Evolutionary conservation across 176 grass and related monocot genomes (phyloP).

Genomic region (Carex pumila): DNA sequence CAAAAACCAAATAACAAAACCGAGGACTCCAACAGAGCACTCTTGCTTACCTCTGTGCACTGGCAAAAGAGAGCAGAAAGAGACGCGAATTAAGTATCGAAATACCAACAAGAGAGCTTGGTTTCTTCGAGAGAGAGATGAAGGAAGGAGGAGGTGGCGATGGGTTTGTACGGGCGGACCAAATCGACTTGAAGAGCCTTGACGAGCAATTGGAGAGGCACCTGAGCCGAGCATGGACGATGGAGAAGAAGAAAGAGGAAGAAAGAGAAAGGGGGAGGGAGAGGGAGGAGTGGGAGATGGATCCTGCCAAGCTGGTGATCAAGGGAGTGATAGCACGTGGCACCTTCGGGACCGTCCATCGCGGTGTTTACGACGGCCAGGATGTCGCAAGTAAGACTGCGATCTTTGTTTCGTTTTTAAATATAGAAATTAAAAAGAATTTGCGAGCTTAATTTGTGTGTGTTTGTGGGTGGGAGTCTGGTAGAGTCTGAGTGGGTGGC

Average conservation of each 20-base stretch:
- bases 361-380: constrained; percentile 95
- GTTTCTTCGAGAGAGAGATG: constrained; percentile 7
- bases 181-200: constrained; percentile 71
- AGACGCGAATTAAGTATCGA: not conserved
- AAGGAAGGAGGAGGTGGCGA: constrained; percentile 22
- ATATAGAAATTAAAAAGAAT: not conserved
- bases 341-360: constrained; percentile 94
- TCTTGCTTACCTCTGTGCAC: not conserved
- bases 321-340: constrained; percentile 90
- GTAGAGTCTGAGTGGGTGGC: not conserved
- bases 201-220: constrained; percentile 95
- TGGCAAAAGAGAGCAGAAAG: not conserved
- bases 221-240: constrained; percentile 65
- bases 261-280: constrained; percentile 21
- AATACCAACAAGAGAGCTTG: not conserved
- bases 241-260: constrained; percentile 90
- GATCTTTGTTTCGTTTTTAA: not conserved
- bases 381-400: constrained; percentile 71
- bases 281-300: constrained; percentile 93
- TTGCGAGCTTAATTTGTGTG: not conserved
- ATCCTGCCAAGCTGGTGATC: constrained; percentile 71
- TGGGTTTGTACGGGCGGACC: constrained; percentile 70
- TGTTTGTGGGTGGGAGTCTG: not conserved
- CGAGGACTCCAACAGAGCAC: not conserved
- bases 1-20: not conserved